Base-by-base conservation (phyloP, 805 yeast genomes). In the Brettanomyces anomalus region DNA sequence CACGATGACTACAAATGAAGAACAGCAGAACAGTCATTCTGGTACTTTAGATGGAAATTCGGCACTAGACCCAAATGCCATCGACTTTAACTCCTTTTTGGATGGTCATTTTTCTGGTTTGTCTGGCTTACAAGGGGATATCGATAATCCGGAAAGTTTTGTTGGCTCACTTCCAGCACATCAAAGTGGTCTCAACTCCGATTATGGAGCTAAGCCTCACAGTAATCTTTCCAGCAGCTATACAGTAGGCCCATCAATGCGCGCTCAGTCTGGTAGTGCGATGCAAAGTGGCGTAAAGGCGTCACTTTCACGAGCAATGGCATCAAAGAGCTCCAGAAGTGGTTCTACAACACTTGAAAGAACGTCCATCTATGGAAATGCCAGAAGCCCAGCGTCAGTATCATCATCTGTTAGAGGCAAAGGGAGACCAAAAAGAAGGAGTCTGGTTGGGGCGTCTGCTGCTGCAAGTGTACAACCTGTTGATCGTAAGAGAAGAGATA, bases 401-500 rank as follows among this genome's bases (percentile, higher is more conserved):
- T 34, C 39, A 5, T 18, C 39, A 36, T 15, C 21, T 14, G 39
- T 36, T 5, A 17, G 19, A 14, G n/a, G 21, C 2, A 36, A 35
- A 28, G 16, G 37, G 14, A 18, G 51, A 17, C 50, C 57, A 3
- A 38, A 54, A 26, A 46, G 45, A 24, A 49, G 48, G 15, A 49
- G 56, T 14, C 8, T 45, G 45, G 43, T 6, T 43, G 49, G 24
- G 32, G 40, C 33, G 15, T 34, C 43, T 51, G 26, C 31, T 21
- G 28, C 18, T 11, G 24, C 18, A 14, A 36, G 39, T 36, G 26
- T 28, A 34, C 64, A 46, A 32, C 51, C 62, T 3, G 55, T 65
- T 6, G 75, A 71, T 44, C 56, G 79, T 8, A 71, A 70, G 49
- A 66, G 78, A 44, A 60, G 77, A 41, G 82, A 76, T 48, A 75